A percentile compares a stretch with the other conserved stretches of the same genome.
Evolutionary conservation across 306 rosid species (phyloP).

Genomic region (Astragalus membranaceus): DNA sequence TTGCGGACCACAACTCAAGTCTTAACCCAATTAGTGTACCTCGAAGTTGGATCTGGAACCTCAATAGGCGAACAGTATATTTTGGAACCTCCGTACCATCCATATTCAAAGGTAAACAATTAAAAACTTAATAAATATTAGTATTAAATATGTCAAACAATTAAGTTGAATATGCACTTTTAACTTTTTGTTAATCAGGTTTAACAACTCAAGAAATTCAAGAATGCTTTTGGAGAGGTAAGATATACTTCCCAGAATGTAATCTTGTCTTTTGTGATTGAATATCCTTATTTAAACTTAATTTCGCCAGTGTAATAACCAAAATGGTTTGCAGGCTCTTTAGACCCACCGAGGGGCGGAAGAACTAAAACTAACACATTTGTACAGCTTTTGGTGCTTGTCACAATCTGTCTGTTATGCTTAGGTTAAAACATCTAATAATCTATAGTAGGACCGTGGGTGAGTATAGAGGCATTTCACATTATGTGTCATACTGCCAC

Average conservation of each 20-base stretch:
- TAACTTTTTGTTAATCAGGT: conserved; percentile 45
- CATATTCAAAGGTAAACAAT: conserved; percentile 63
- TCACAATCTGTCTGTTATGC: too few species aligned
- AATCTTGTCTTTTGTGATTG: not conserved
- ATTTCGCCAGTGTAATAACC: not conserved
- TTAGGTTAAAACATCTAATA: too few species aligned
- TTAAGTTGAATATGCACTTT: conserved; percentile 21
- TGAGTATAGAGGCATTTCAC: too few species aligned
- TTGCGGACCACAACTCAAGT: conserved; percentile 60
- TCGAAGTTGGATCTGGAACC: conserved; percentile 62
- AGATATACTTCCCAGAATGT: conserved; percentile 12
- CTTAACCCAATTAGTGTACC: conserved; percentile 53
- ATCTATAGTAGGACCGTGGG: too few species aligned
- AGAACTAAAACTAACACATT: not conserved
- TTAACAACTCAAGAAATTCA: conserved; percentile 77
- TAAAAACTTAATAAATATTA: not conserved
- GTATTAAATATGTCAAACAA: not conserved
- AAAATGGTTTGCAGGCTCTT: not conserved
- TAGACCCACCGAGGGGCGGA: too few species aligned
- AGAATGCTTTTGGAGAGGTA: conserved; percentile 92
- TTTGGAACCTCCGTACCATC: conserved; percentile 59
- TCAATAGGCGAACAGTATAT: conserved; percentile 51
- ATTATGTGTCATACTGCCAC: too few species aligned
- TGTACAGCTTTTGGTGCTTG: too few species aligned
- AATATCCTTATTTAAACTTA: not conserved